These are phyloP conservation scores for Lepidium africanum DNA, from an alignment of 345 rosid species.

Conservation along the genomic window DNA sequence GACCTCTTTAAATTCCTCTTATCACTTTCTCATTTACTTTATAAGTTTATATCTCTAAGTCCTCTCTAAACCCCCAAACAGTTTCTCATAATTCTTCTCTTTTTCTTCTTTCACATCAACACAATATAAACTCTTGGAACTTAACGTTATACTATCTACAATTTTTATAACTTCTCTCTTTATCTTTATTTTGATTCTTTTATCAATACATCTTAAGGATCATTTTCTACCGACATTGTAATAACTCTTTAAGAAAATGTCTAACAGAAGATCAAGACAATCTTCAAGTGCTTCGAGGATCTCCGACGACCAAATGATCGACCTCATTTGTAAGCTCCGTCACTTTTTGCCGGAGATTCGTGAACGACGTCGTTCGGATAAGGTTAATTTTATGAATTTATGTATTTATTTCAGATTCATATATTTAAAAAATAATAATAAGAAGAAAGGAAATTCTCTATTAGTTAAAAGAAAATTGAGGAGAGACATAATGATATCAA, in stretches of 20 bases:
- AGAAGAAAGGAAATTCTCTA: not conserved
- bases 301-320: constrained; percentile 72
- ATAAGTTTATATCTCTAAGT: constrained; percentile 35
- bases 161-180: not conserved
- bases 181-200: not conserved
- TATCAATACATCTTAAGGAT: not conserved
- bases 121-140: not conserved
- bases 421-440: too few relatives aligned
- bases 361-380: constrained; percentile 56
- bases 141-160: not conserved
- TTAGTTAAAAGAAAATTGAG: not conserved
- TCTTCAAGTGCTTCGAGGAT: constrained; percentile 43
- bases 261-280: constrained; percentile 73
- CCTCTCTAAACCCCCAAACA: constrained; percentile 3
- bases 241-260: constrained; percentile 33
- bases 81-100: constrained; percentile 7
- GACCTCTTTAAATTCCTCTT: constrained; percentile 55
- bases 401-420: not conserved
- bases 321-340: constrained; percentile 68
- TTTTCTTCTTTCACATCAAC: not conserved
- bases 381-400: constrained; percentile 31
- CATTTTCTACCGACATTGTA: constrained; percentile 7
- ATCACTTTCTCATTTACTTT: constrained; percentile 42
- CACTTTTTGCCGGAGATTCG: constrained; percentile 76
- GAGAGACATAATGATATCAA: not conserved